phyloP scores from a whole-genome alignment of 164 flowering plant species.

The Vitis rupestris region DNA sequence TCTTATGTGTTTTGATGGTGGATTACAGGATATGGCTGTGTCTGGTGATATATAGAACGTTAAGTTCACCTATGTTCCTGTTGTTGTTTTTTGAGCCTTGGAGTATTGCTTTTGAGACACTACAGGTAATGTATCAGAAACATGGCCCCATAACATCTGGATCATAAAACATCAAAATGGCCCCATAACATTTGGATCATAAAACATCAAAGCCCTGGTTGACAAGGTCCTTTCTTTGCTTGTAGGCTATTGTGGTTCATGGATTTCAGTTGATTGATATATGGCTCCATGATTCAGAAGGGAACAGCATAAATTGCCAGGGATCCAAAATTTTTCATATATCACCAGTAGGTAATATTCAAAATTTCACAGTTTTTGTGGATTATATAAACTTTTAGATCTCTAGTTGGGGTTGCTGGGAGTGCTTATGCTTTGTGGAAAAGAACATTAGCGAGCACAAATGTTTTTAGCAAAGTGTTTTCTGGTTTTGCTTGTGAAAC shows the following conservation, averaged over 20 bases:
- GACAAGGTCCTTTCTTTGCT: constrained; percentile 12
- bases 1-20: constrained; percentile 14
- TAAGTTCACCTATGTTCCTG: constrained; percentile 53
- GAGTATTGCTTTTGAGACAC: constrained; percentile 87
- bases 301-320: constrained; percentile 42
- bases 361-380: constrained; percentile 1
- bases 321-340: constrained; percentile 52
- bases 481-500: too few species aligned
- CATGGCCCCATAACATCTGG: not conserved
- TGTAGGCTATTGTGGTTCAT: constrained; percentile 89
- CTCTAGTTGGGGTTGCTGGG: not conserved
- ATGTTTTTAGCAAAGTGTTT: too few species aligned
- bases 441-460: too few species aligned
- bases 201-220: not conserved
- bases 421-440: too few species aligned
- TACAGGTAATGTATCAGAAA: constrained; percentile 56
- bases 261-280: constrained; percentile 97
- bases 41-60: constrained; percentile 42
- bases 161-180: not conserved
- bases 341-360: constrained; percentile 57
- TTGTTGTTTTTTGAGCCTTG: constrained; percentile 88
- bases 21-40: constrained; percentile 71
- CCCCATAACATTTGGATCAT: not conserved
- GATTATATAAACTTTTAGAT: not conserved
- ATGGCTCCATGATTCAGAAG: constrained; percentile 74